Evolutionary conservation across 1,139 yeast genomes (phyloP).

Genomic region (Pneumocystis wakefieldiae): DNA sequence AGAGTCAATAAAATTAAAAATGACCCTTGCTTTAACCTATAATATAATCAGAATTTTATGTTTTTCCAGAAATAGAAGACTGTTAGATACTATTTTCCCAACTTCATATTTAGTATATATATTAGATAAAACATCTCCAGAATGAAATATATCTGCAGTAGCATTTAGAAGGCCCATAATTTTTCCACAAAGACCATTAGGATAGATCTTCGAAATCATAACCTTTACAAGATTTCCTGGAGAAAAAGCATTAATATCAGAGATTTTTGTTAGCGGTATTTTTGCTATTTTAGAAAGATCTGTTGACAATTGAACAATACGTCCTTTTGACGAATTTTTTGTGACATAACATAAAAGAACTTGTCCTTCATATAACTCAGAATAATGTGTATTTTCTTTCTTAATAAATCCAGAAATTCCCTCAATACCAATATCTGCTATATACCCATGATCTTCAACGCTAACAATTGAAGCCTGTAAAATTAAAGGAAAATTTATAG

Average conservation of each 20-base stretch:
- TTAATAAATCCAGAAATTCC: constrained; percentile 52
- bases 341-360: constrained; percentile 24
- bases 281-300: constrained; percentile 5
- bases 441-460: constrained; percentile 81
- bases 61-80: constrained; percentile 18
- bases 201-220: constrained; percentile 41
- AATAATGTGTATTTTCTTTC: constrained; percentile 26
- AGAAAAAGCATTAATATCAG: constrained; percentile 52
- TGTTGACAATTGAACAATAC: constrained; percentile 9
- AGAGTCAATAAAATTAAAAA: constrained; percentile 36
- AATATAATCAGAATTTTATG: background rate
- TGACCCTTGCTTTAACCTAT: constrained; percentile 44
- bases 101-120: constrained; percentile 39
- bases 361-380: constrained; percentile 31
- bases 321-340: constrained; percentile 6
- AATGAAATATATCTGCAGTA: constrained; percentile 53
- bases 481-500: constrained; percentile 44
- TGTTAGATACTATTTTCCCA: constrained; percentile 48
- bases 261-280: constrained; percentile 8
- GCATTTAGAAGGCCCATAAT: constrained; percentile 65
- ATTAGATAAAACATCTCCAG: constrained; percentile 27
- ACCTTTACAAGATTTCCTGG: constrained; percentile 79
- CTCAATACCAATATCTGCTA: constrained; percentile 52
- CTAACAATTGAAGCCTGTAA: constrained; percentile 67
- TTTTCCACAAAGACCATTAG: constrained; percentile 39